A percentile compares a stretch with the other conserved stretches of the same genome.
phyloP scores from a whole-genome alignment of 768 basidiomycete species.

The Serendipita indica region DNA sequence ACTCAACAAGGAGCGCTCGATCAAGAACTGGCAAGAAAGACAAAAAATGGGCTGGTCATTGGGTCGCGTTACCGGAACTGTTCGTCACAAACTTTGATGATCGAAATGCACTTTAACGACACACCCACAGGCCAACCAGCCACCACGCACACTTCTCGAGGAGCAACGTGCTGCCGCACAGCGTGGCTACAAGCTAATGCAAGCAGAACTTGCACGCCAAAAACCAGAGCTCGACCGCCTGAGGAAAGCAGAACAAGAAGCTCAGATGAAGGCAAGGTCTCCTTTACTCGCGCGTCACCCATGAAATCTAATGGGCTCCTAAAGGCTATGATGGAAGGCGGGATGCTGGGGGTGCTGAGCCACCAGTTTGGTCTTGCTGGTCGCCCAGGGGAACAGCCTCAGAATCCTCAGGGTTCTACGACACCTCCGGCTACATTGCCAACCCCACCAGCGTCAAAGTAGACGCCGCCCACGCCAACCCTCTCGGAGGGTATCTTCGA shows the following conservation, averaged over 20 bases:
- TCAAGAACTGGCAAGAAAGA: not conserved
- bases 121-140: not conserved
- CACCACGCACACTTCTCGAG: not conserved
- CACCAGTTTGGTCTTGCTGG: not conserved
- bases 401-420: not conserved
- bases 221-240: not conserved
- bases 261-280: not conserved
- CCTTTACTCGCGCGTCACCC: not conserved
- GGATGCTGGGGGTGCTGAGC: not conserved
- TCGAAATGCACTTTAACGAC: not conserved
- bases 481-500: no score
- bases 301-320: not conserved
- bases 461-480: no score
- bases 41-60: not conserved
- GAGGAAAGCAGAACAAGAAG: slow-evolving; percentile 4
- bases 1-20: not conserved
- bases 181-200: not conserved
- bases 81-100: not conserved
- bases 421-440: not conserved
- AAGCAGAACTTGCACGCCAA: not conserved
- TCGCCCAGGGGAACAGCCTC: not conserved
- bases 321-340: slow-evolving; percentile 5
- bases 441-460: not conserved
- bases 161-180: not conserved
- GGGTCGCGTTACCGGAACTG: not conserved